These are phyloP conservation scores for Sporothrix humicola DNA, from an alignment of 2,329 filamentous ascomycete species.

Conservation along the genomic window DNA sequence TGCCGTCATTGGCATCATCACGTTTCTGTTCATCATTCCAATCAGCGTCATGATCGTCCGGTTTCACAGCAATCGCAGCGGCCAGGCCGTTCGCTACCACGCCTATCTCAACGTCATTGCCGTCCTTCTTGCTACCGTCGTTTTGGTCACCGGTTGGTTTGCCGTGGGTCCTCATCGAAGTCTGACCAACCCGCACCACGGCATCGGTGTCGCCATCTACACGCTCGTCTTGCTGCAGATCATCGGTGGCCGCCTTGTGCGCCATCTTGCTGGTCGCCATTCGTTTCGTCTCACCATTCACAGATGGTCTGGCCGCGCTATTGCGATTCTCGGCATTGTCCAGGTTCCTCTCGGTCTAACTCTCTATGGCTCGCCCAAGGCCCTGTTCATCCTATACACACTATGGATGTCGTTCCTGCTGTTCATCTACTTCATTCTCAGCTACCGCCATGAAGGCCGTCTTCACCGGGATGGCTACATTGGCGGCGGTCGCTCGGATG, in stretches of 20 bases:
- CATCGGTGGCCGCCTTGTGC: slow-evolving; percentile 69
- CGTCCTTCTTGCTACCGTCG: slow-evolving; percentile 69
- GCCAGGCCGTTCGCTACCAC: slow-evolving; percentile 69
- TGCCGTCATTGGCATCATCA: slow-evolving; percentile 71
- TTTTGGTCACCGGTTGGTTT: slow-evolving; percentile 77
- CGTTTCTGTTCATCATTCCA: slow-evolving; percentile 76
- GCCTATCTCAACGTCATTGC: slow-evolving; percentile 76
- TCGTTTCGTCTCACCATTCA: slow-evolving; percentile 71
- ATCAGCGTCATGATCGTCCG: slow-evolving; percentile 74
- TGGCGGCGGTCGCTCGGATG: slow-evolving; percentile 63
- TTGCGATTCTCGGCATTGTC: slow-evolving; percentile 80
- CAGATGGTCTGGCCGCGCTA: slow-evolving; percentile 81
- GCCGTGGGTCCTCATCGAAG: slow-evolving; percentile 75
- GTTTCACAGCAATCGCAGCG: slow-evolving; percentile 69
- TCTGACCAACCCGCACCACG: slow-evolving; percentile 82
- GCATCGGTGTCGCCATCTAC: slow-evolving; percentile 81
- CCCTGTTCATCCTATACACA: slow-evolving; percentile 83
- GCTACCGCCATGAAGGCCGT: slow-evolving; percentile 67
- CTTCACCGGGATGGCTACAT: slow-evolving; percentile 57
- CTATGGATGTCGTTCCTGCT: slow-evolving; percentile 77
- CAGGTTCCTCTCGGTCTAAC: slow-evolving; percentile 90
- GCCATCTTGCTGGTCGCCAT: slow-evolving; percentile 55
- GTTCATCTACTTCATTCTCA: slow-evolving; percentile 77
- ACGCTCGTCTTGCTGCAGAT: slow-evolving; percentile 73
- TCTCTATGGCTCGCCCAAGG: slow-evolving; percentile 86